Evolutionary conservation across 2,329 filamentous ascomycete species (phyloP).

Genomic region (Fusarium buharicum): DNA sequence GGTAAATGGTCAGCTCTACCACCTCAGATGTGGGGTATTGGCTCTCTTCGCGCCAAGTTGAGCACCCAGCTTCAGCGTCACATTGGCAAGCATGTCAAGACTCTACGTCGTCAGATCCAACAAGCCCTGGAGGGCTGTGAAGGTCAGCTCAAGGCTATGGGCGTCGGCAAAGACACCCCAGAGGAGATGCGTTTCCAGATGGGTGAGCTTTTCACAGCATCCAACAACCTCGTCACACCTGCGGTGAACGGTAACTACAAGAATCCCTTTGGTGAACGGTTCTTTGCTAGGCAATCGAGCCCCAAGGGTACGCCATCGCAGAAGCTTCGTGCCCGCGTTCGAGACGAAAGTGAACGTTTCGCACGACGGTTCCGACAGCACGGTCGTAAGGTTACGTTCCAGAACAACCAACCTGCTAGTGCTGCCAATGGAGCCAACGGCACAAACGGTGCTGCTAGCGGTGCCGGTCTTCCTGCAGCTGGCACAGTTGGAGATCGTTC

Average conservation of each 20-base stretch:
- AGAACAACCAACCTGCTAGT: conserved; percentile 36
- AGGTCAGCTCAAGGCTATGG: conserved; percentile 60
- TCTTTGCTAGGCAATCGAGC: conserved; percentile 61
- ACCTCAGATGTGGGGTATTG: conserved; percentile 59
- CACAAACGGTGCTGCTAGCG: conserved; percentile 8
- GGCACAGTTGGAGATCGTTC: conserved; percentile 51
- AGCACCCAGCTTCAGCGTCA: conserved; percentile 62
- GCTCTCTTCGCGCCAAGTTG: conserved; percentile 59
- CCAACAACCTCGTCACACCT: conserved; percentile 64
- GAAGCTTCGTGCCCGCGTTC: conserved; percentile 61
- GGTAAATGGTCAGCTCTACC: conserved; percentile 62
- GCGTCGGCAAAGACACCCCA: conserved; percentile 61
- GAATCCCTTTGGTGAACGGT: conserved; percentile 62
- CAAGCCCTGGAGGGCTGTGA: conserved; percentile 61
- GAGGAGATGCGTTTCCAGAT: conserved; percentile 65
- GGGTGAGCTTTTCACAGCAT: conserved; percentile 63
- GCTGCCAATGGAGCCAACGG: conserved; percentile 32
- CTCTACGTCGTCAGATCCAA: conserved; percentile 62
- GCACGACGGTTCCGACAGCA: conserved; percentile 60
- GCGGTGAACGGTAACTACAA: conserved; percentile 66
- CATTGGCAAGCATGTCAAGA: conserved; percentile 63
- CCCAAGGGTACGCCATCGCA: conserved; percentile 62
- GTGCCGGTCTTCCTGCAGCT: conserved; percentile 44
- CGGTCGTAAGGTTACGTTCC: conserved; percentile 61
- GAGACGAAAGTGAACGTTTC: conserved; percentile 64